Evolutionary conservation across 176 grass and related monocot species (phyloP).

Genomic region (Themeda triandra): DNA sequence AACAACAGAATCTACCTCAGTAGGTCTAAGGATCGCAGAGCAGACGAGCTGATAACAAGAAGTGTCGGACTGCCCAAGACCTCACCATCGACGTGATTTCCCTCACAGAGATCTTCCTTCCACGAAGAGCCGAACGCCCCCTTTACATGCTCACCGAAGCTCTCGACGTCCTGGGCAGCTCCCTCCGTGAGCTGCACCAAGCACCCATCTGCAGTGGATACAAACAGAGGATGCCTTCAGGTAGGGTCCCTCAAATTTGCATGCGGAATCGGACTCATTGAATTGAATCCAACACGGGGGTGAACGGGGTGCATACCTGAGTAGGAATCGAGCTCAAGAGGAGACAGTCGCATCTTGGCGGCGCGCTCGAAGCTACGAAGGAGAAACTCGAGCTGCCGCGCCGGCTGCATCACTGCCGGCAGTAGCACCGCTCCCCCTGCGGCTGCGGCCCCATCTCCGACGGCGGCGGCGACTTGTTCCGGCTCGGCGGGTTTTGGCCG

Average conservation of each 20-base stretch:
- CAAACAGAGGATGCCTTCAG: neutral
- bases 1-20: conserved; percentile 49
- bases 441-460: neutral
- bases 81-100: conserved; percentile 29
- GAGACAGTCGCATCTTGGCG: conserved; percentile 78
- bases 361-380: conserved; percentile 73
- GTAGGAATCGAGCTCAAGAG: conserved; percentile 80
- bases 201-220: conserved; percentile 52
- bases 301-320: conserved; percentile 37
- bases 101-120: conserved; percentile 72
- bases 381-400: conserved; percentile 70
- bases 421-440: conserved; percentile 20
- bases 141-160: conserved; percentile 74
- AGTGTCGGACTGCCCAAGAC: conserved; percentile 58
- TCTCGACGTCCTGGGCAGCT: conserved; percentile 55
- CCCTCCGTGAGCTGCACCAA: conserved; percentile 74
- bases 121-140: conserved; percentile 45
- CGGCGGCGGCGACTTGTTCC: neutral
- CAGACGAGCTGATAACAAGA: conserved; percentile 70
- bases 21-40: conserved; percentile 79
- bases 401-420: conserved; percentile 37
- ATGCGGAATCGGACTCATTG: neutral
- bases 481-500: neutral
- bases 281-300: neutral
- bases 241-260: neutral